phyloP scores from a whole-genome alignment of 2,329 filamentous ascomycete species.

The Diplodia sapinea region DNA sequence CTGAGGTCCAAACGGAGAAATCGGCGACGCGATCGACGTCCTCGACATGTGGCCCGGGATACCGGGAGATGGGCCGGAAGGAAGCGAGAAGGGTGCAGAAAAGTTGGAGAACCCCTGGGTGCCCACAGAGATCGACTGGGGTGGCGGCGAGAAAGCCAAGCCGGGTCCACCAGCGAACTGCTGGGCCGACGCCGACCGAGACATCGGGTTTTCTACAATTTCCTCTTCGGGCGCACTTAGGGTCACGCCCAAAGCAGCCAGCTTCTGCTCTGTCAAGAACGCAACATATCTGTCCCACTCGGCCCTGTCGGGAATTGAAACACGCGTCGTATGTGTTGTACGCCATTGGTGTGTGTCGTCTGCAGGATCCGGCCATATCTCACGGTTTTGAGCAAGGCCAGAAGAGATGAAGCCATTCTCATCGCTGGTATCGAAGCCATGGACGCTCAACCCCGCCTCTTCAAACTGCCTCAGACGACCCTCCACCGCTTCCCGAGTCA shows the following conservation, averaged over 20 bases:
- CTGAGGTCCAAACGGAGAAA: slow-evolving; percentile 65
- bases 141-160: slow-evolving; percentile 80
- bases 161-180: slow-evolving; percentile 62
- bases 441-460: slow-evolving; percentile 70
- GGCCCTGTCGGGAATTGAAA: slow-evolving; percentile 73
- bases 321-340: slow-evolving; percentile 66
- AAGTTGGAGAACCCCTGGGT: slow-evolving; percentile 64
- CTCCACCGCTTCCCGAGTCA: slow-evolving; percentile 60
- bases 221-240: slow-evolving; percentile 75
- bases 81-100: slow-evolving; percentile 54
- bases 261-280: slow-evolving; percentile 85
- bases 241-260: slow-evolving; percentile 87
- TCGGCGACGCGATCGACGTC: slow-evolving; percentile 73
- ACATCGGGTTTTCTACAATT: slow-evolving; percentile 66
- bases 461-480: slow-evolving; percentile 71
- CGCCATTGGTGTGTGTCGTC: slow-evolving; percentile 44
- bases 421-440: slow-evolving; percentile 70
- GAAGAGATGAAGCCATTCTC: slow-evolving; percentile 36
- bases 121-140: slow-evolving; percentile 77
- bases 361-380: slow-evolving; percentile 65
- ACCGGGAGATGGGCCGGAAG: slow-evolving; percentile 58
- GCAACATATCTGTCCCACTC: slow-evolving; percentile 81
- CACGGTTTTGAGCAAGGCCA: slow-evolving; percentile 63
- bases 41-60: slow-evolving; percentile 59
- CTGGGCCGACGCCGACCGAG: slow-evolving; percentile 73